phyloP scores from a whole-genome alignment of 2,329 filamentous ascomycete species.

The Thelonectria rubi region DNA sequence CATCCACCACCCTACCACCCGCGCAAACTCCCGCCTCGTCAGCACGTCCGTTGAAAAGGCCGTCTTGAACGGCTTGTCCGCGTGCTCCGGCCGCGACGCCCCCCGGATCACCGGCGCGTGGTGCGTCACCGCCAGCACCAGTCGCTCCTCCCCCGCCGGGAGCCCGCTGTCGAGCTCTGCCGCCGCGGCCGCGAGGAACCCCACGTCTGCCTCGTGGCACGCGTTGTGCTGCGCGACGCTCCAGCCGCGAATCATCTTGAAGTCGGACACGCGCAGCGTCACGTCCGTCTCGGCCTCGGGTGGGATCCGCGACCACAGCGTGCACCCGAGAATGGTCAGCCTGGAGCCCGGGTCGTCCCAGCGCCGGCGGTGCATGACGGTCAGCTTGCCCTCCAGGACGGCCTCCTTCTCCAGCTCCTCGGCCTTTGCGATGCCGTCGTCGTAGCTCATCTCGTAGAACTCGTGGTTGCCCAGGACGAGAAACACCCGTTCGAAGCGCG shows the following conservation, averaged over 20 bases:
- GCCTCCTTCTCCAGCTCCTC: constrained; percentile 51
- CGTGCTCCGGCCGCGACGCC: constrained; percentile 60
- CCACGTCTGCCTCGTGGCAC: constrained; percentile 56
- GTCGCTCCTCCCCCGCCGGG: constrained; percentile 23
- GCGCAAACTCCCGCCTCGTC: constrained; percentile 41
- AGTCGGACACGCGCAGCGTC: constrained; percentile 59
- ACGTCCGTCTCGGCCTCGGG: constrained; percentile 51
- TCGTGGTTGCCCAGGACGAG: constrained; percentile 64
- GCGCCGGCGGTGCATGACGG: constrained; percentile 54
- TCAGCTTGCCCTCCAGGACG: constrained; percentile 48
- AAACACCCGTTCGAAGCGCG: constrained; percentile 55
- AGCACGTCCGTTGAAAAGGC: constrained; percentile 63
- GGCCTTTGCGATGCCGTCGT: constrained; percentile 50
- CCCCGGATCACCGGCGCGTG: constrained; percentile 63
- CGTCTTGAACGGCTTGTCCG: constrained; percentile 54
- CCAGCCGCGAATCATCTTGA: constrained; percentile 63
- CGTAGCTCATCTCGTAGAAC: constrained; percentile 57
- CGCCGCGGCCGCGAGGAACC: constrained; percentile 59
- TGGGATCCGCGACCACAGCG: constrained; percentile 64
- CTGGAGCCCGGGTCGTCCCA: constrained; percentile 51
- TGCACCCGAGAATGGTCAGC: constrained; percentile 65
- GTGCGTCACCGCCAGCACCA: constrained; percentile 63
- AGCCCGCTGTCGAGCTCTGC: constrained; percentile 34
- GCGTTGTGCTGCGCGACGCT: constrained; percentile 58
- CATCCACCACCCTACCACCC: constrained; percentile 54